Base-by-base conservation (phyloP, 768 basidiomycete genomes). In the Phlebiopsis gigantea region DNA sequence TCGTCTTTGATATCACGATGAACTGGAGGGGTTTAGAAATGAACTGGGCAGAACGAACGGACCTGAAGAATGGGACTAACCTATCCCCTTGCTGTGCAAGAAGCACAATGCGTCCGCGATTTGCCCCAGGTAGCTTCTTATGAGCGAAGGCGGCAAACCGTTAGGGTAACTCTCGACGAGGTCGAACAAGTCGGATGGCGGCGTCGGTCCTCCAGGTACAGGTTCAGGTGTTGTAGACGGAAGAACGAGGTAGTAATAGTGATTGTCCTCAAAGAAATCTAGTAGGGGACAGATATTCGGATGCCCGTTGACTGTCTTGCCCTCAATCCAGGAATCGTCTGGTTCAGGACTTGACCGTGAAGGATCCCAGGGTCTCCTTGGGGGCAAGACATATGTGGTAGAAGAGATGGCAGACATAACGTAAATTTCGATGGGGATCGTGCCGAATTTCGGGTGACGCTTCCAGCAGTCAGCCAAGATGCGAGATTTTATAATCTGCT, bases 381-480 rank as follows among this genome's bases (percentile, higher is more conserved):
- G 73, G 9, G 90, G 87, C n/a, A 96, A 77, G 24, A 85, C 77
- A 70, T 92, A 92, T 24, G 85, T 78, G 4, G 84, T 89, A 60
- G 87, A 82, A 47, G 91, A 93, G 70, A 93, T 87, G 46, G 89
- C 84, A 57, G 90, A 90, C 91, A 93, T 90, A 67, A 93, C 90
- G 68, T 89, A 90, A 24, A 96, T 96, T 74, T 99, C 97, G 75
- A 98, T 96, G 15, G 97, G 96, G 65, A 98, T 97, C 7, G 97
- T 97, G 56, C 96, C 96, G 69, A 90, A 82, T 60, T 87, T 83
- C 43, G 90, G 89, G 69, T 99, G 96, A 66, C 90, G 91, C 76
- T 98, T 98, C 97, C 97, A 99, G 71, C 96, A 98, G 74, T 99
- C 96, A 28, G 96, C 96, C 52, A 99, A 81, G 58, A 99, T 99